Conservation (phyloP, 129 eudicot genomes). For the Artemisia annua region DNA sequence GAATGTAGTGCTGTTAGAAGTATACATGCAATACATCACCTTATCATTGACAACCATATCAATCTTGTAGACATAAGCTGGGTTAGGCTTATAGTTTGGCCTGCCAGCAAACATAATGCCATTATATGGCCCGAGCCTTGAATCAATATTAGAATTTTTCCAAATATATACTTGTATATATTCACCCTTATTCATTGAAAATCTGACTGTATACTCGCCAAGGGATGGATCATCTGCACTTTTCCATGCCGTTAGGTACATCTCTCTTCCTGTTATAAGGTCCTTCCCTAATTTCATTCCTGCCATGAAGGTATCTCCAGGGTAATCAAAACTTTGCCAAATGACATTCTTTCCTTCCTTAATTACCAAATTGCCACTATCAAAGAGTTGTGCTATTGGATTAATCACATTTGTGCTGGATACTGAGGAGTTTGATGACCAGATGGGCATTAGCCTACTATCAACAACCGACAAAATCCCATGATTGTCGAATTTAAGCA, state of each 20-base stretch:
- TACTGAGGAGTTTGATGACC: slow-evolving; percentile 29
- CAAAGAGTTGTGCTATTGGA: slow-evolving; percentile 29
- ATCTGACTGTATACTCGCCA: slow-evolving; percentile 17
- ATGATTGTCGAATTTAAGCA: neutral
- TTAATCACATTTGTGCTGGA: neutral
- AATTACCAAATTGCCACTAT: slow-evolving; percentile 35
- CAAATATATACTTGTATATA: slow-evolving; percentile 31
- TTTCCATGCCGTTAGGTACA: slow-evolving; percentile 29
- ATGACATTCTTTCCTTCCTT: slow-evolving; percentile 8
- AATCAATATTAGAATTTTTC: slow-evolving; percentile 8
- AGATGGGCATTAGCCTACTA: slow-evolving; percentile 1
- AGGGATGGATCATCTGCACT: slow-evolving; percentile 40
- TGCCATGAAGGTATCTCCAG: slow-evolving; percentile 25
- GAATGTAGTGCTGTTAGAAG: slow-evolving; percentile 3
- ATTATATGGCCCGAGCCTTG: slow-evolving; percentile 37
- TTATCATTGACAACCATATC: neutral
- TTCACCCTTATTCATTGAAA: slow-evolving; percentile 12
- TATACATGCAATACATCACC: slow-evolving; percentile 1
- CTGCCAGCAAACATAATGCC: slow-evolving; percentile 30
- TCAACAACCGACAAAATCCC: slow-evolving; percentile 10
- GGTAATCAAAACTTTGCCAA: slow-evolving; percentile 51
- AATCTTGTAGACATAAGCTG: neutral
- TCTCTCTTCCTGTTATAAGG: slow-evolving; percentile 27
- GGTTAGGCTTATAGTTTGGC: neutral
- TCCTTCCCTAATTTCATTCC: slow-evolving; percentile 44